Conservation (phyloP, 1,139 yeast genomes). For the Candida glucosophila region DNA sequence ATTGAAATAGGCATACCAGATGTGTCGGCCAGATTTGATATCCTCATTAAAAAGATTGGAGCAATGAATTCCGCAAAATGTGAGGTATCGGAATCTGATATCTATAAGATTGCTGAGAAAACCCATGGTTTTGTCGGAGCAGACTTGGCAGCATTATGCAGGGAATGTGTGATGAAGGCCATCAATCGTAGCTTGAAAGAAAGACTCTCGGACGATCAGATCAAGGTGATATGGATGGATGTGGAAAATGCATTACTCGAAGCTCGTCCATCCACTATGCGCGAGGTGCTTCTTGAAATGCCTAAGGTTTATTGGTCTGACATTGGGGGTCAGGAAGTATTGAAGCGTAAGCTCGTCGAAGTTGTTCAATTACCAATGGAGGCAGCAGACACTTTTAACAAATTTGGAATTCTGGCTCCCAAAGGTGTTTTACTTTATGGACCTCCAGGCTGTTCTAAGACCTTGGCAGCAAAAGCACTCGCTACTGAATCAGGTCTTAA, state of each 20-base stretch:
- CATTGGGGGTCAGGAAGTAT: conserved; percentile 87
- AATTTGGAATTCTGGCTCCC: conserved; percentile 82
- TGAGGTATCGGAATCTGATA: conserved; percentile 42
- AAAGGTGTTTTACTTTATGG: conserved; percentile 87
- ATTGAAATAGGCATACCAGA: conserved; percentile 76
- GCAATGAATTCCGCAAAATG: conserved; percentile 54
- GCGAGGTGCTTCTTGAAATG: conserved; percentile 88
- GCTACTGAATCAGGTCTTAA: conserved; percentile 94
- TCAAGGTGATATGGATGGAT: conserved; percentile 38
- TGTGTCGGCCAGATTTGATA: conserved; percentile 55
- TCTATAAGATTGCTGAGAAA: conserved; percentile 51
- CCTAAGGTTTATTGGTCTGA: conserved; percentile 93
- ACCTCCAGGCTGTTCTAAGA: conserved; percentile 96
- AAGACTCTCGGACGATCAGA: conserved; percentile 13
- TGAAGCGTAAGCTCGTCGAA: conserved; percentile 73
- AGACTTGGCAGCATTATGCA: conserved; percentile 75
- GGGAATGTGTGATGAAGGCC: conserved; percentile 84
- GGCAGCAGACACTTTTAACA: conserved; percentile 67
- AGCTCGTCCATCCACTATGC: conserved; percentile 92
- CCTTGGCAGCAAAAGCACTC: conserved; percentile 86
- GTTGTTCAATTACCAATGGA: conserved; percentile 89
- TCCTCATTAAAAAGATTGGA: conserved; percentile 50
- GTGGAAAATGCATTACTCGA: conserved; percentile 63
- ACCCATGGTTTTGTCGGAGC: conserved; percentile 68
- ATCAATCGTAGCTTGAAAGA: conserved; percentile 48